Evolutionary conservation across 768 basidiomycete species (phyloP).

Genomic region (Lanmaoa rubissima): DNA sequence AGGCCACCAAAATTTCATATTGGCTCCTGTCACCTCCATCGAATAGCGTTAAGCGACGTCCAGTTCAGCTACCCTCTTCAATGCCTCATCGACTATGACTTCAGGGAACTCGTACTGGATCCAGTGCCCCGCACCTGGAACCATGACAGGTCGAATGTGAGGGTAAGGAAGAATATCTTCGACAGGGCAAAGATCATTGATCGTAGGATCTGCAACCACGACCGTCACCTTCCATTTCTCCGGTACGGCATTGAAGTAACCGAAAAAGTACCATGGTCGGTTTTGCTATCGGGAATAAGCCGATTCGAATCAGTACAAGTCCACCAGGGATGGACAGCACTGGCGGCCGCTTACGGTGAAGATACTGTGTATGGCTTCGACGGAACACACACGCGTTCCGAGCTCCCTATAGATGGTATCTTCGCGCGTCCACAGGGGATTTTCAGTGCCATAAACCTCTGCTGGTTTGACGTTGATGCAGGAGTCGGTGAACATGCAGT

Average conservation of each 20-base stretch:
- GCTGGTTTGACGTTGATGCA: background rate
- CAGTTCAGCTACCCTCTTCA: constrained; percentile 14
- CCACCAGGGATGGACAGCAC: background rate
- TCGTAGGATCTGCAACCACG: constrained; percentile 21
- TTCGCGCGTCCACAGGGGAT: constrained; percentile 17
- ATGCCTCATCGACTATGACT: constrained; percentile 15
- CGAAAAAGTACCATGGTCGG: constrained; percentile 19
- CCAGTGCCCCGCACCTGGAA: constrained; percentile 23
- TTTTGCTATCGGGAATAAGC: constrained; percentile 8
- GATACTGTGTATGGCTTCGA: constrained; percentile 1
- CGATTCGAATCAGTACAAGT: background rate
- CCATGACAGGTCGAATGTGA: constrained; percentile 4
- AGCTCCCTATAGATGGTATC: constrained; percentile 8
- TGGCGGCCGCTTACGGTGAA: background rate
- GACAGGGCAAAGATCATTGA: background rate
- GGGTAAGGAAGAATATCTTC: constrained; percentile 17
- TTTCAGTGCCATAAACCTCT: background rate
- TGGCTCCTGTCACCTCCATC: background rate
- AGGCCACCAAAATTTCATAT: background rate
- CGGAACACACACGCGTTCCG: constrained; percentile 11
- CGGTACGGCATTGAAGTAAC: background rate
- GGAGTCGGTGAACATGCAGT: background rate
- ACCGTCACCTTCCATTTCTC: constrained; percentile 14
- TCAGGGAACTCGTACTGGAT: constrained; percentile 29
- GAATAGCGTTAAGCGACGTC: background rate